phyloP scores from a whole-genome alignment of 2,329 filamentous ascomycete genomes.

The Penicillium hesseltinei region DNA sequence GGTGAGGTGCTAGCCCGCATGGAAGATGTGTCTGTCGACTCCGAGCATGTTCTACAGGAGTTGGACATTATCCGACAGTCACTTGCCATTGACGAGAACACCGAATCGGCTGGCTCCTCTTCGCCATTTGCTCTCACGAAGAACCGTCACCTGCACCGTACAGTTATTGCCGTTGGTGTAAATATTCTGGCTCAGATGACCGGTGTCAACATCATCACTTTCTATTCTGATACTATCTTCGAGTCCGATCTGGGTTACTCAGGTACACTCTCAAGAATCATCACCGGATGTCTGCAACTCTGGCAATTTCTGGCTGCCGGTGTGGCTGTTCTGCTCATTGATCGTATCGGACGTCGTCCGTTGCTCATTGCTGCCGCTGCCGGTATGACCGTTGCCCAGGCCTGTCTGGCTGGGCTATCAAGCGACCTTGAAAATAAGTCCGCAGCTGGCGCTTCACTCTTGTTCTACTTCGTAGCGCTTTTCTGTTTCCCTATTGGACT shows the following conservation, averaged over 20 bases:
- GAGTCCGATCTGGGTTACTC: conserved; percentile 23
- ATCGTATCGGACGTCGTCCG: conserved; percentile 41
- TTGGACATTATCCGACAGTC: conserved; percentile 49
- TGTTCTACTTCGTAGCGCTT: conserved; percentile 61
- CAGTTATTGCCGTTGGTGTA: conserved; percentile 23
- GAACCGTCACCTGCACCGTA: conserved; percentile 27
- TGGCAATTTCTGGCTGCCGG: conserved; percentile 25
- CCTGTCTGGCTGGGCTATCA: conserved; percentile 14
- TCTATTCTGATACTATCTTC: conserved; percentile 34
- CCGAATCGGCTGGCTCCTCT: conserved; percentile 9
- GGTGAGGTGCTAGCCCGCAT: conserved; percentile 48
- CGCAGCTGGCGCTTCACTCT: conserved; percentile 52
- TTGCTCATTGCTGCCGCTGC: conserved; percentile 30
- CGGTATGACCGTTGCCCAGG: conserved; percentile 19
- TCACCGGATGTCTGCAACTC: conserved; percentile 28
- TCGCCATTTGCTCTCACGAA: conserved; percentile 22
- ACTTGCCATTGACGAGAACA: conserved; percentile 1
- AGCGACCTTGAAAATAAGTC: conserved; percentile 38
- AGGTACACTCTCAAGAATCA: conserved; percentile 19
- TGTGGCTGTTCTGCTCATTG: conserved; percentile 23
- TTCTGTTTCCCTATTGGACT: conserved; percentile 61
- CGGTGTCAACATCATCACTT: conserved; percentile 33
- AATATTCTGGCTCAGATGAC: conserved; percentile 32
- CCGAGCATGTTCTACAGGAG: conserved; percentile 44
- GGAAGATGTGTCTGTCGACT: conserved; percentile 45